phyloP scores from a whole-genome alignment of 2,329 filamentous ascomycete genomes.

The Fusarium humuli region DNA sequence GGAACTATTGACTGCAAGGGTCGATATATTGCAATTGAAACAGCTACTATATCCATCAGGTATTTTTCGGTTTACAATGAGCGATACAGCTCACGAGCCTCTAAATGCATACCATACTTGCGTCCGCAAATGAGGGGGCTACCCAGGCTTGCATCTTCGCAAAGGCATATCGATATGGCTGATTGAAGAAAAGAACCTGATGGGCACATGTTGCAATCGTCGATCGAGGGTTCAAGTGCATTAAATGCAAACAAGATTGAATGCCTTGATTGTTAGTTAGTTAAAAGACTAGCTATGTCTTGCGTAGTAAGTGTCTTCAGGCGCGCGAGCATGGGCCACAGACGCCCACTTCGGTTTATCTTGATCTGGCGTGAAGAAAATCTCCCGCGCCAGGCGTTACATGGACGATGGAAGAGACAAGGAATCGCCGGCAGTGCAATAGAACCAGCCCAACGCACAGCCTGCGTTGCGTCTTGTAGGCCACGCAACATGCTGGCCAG shows the following conservation, averaged over 20 bases:
- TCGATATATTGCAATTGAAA: constrained; percentile 1
- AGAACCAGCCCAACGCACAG: constrained; percentile 33
- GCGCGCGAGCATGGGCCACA: constrained; percentile 26
- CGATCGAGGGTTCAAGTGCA: constrained; percentile 25
- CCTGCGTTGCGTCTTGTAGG: constrained; percentile 33
- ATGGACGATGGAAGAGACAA: constrained; percentile 16
- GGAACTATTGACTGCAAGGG: background rate
- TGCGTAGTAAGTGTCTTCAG: constrained; percentile 34
- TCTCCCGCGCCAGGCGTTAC: constrained; percentile 26
- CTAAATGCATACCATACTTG: constrained; percentile 23
- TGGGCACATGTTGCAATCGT: constrained; percentile 4
- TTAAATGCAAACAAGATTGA: constrained; percentile 7
- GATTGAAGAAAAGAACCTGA: constrained; percentile 9
- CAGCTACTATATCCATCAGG: background rate
- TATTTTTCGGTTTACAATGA: background rate
- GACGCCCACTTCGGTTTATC: constrained; percentile 30
- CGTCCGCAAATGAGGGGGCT: constrained; percentile 8
- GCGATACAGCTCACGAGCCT: background rate
- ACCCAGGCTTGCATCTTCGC: constrained; percentile 29
- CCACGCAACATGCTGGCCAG: constrained; percentile 43
- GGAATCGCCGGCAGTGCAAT: constrained; percentile 36
- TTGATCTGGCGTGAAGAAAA: constrained; percentile 27
- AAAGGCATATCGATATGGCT: background rate
- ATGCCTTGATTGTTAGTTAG: constrained; percentile 26
- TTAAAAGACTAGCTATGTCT: constrained; percentile 23